Percentiles rank a stretch among this genome's conserved stretches.
Evolutionary conservation across 106 monocot genomes (phyloP).

Genomic region (Dendrobium nobile): DNA sequence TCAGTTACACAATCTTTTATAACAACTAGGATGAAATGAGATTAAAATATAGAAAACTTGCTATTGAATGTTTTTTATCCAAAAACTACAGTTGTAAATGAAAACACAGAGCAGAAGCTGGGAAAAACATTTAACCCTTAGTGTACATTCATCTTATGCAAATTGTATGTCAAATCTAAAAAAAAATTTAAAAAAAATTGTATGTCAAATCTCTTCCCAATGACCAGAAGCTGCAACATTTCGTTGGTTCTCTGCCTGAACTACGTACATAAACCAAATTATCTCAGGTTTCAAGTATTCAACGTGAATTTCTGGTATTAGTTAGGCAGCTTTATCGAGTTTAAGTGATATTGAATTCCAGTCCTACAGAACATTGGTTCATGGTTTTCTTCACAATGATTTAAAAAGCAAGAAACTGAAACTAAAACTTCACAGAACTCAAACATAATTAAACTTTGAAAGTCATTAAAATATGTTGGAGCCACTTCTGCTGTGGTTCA

Average conservation of each 20-base stretch:
- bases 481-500: not conserved
- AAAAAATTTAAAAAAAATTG: too few relatives aligned
- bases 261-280: not conserved
- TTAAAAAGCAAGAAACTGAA: not conserved
- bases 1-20: too few relatives aligned
- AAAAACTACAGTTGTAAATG: too few relatives aligned
- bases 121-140: not conserved
- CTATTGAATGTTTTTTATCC: too few relatives aligned
- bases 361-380: not conserved
- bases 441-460: not conserved
- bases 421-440: not conserved
- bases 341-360: not conserved
- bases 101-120: too few relatives aligned
- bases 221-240: not conserved
- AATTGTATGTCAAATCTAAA: not conserved
- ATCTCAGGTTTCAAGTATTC: not conserved
- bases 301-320: not conserved
- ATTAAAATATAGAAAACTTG: too few relatives aligned
- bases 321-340: not conserved
- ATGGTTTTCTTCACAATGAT: not conserved
- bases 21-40: too few relatives aligned
- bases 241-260: not conserved
- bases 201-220: not conserved
- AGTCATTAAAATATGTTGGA: not conserved
- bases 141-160: not conserved